Evolutionary conservation across 805 yeast species (phyloP).

Genomic region (Metschnikowia gruessii): DNA sequence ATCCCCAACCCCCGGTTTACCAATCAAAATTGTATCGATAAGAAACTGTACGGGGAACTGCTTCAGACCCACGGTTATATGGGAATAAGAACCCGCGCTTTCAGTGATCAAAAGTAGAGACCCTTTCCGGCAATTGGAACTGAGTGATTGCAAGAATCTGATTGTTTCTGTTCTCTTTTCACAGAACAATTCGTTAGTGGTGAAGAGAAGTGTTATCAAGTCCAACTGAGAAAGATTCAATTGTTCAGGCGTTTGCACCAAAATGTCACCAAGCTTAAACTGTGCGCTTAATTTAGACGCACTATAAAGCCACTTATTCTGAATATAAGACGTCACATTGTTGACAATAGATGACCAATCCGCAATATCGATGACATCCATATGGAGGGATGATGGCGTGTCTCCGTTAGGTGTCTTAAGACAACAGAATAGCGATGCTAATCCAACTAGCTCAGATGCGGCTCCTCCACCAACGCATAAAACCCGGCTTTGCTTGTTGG

Average conservation of each 20-base stretch:
- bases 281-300: slow-evolving; percentile 26
- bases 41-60: slow-evolving; percentile 80
- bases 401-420: slow-evolving; percentile 35
- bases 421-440: slow-evolving; percentile 55
- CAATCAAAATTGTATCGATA: slow-evolving; percentile 67
- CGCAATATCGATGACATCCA: slow-evolving; percentile 71
- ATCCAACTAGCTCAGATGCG: slow-evolving; percentile 70
- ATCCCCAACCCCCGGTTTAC: slow-evolving; percentile 36
- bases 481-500: slow-evolving; percentile 34
- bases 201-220: slow-evolving; percentile 71
- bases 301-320: slow-evolving; percentile 51
- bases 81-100: slow-evolving; percentile 88
- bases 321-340: slow-evolving; percentile 43
- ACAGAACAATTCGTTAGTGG: slow-evolving; percentile 82
- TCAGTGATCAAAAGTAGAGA: slow-evolving; percentile 67
- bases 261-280: slow-evolving; percentile 33
- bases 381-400: slow-evolving; percentile 34
- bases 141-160: slow-evolving; percentile 36
- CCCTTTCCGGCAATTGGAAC: slow-evolving; percentile 51
- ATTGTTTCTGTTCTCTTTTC: slow-evolving; percentile 63
- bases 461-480: slow-evolving; percentile 89
- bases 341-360: slow-evolving; percentile 63
- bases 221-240: slow-evolving; percentile 27
- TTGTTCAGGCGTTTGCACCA: slow-evolving; percentile 18
- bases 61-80: slow-evolving; percentile 71